Base-by-base conservation (phyloP, 768 basidiomycete species). In the Phlebiopsis gigantea region DNA sequence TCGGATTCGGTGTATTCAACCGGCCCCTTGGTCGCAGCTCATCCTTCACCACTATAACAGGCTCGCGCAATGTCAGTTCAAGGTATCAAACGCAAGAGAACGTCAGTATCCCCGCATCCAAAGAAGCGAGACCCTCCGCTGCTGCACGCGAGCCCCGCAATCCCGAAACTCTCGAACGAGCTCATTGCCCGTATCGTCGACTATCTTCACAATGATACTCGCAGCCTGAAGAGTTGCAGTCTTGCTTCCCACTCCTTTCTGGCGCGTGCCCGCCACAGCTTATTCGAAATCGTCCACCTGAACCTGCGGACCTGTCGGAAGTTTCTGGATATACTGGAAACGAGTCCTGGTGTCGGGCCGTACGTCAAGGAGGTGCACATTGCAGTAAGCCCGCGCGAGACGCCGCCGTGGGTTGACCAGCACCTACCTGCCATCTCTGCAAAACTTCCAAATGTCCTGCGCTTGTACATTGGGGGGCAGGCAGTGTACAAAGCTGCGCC, bases 121-220 rank as follows among this genome's bases (percentile, higher is more conserved):
- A 39, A 21, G 21, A 30, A 48, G n/a, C 17, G 15, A 17, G n/a
- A 48, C 7, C 47, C 47, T 29, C 29, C 47, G 14, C 4, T 28
- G 14, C 31, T 21, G 21, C 53, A 15, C 12, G 2, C 24, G 4
- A 39, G 19, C 8, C n/a, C 41, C 6, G 24, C 24, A 6, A 17
- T 44, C n/a, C 44, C 53, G 5, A 29, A 19, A 14, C 57, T 64
- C 2, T 62, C 63, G 15, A 54, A 56, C 25, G 63, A 65, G 43
- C 52, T 65, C 3, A 54, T 44, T 26, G 57, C 63, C 17, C 57
- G 52, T n/a, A 61, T 65, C 49, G 57, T 65, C 57, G 63, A 65
- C 55, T 54, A 46, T 31, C 50, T 62, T 31, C 47, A 55, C 39
- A 52, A 57, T 25, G 57, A 61, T 29, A 17, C 15, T 3, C 31